Percentiles rank a stretch among this genome's conserved stretches.
These are phyloP conservation scores for Rhododendron vialii DNA, from an alignment of 148 eudicot species.

Conservation along the genomic window DNA sequence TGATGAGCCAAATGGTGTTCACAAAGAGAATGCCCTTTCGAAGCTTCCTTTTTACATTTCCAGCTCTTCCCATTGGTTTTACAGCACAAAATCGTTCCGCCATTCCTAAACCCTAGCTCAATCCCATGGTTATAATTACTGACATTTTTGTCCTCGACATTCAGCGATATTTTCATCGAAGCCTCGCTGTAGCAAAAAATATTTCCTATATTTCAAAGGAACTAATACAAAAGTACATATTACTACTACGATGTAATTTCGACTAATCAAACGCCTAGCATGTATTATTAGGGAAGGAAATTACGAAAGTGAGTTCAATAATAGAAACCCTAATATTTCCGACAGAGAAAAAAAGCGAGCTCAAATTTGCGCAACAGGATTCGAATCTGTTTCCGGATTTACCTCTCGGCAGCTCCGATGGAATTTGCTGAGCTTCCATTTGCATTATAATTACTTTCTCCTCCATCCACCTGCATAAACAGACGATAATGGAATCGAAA, in stretches of 20 bases:
- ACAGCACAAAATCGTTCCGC: neutral
- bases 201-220: neutral
- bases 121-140: neutral
- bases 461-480: conserved; percentile 24
- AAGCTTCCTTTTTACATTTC: conserved; percentile 15
- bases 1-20: conserved; percentile 12
- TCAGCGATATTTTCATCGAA: conserved; percentile 30
- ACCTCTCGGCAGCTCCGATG: conserved; percentile 41
- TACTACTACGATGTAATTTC: neutral
- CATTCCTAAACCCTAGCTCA: neutral
- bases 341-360: neutral
- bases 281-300: neutral
- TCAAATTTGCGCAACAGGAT: neutral
- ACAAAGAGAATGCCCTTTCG: conserved; percentile 14
- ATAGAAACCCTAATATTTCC: conserved; percentile 13
- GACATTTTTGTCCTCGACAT: conserved; percentile 3
- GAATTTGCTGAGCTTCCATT: conserved; percentile 31
- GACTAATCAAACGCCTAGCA: conserved; percentile 1
- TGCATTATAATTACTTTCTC: conserved; percentile 17
- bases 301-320: neutral
- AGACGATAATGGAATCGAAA: neutral
- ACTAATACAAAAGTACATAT: neutral
- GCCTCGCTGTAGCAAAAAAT: conserved; percentile 8
- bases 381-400: neutral
- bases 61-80: conserved; percentile 18